Conservation (phyloP, 78 protist species). For the Cavenderia fasciculata region DNA sequence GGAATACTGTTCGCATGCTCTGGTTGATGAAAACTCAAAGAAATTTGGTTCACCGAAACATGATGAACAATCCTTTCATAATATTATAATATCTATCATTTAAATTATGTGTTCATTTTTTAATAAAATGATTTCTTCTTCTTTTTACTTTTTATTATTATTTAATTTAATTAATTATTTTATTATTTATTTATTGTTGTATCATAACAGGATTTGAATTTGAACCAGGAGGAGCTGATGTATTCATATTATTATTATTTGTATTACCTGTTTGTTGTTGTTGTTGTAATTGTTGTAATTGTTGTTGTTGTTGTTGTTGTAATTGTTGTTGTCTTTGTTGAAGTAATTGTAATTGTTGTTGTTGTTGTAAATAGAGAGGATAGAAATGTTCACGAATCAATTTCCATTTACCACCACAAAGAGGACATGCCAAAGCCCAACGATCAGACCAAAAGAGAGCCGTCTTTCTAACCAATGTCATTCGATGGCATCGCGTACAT, state of each 20-base stretch:
- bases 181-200: no score
- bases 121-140: no score
- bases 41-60: no score
- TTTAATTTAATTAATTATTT: no score
- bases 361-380: neutral
- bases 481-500: slow-evolving; percentile 69
- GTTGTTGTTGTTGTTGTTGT: slow-evolving; percentile 15
- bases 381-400: neutral
- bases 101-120: neutral
- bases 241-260: neutral
- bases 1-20: no score
- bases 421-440: slow-evolving; percentile 68
- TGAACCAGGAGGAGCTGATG: neutral
- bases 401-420: slow-evolving; percentile 79
- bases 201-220: neutral
- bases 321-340: neutral
- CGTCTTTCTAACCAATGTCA: slow-evolving; percentile 30
- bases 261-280: slow-evolving; percentile 3
- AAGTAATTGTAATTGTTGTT: neutral
- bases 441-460: slow-evolving; percentile 76
- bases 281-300: slow-evolving; percentile 4
- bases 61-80: no score
- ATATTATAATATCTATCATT: no score
- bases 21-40: no score
- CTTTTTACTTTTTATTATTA: no score